Evolutionary conservation across 768 basidiomycete genomes (phyloP).

Genomic region (Austroboletus eburneus): DNA sequence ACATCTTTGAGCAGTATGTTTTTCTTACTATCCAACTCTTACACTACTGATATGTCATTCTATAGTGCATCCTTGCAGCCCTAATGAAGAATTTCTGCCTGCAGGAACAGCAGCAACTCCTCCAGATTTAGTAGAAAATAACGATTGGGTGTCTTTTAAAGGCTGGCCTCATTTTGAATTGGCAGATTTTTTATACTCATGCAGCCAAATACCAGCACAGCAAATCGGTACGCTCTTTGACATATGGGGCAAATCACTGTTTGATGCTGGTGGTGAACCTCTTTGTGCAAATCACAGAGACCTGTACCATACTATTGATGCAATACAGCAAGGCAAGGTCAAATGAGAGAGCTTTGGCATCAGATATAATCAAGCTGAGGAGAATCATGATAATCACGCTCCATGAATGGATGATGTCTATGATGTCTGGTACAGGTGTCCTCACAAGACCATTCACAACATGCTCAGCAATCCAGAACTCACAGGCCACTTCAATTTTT

Average conservation of each 20-base stretch:
- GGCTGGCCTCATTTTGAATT: background rate
- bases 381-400: background rate
- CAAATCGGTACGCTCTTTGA: background rate
- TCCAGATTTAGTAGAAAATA: no score
- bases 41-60: no score
- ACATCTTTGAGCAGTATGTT: no score
- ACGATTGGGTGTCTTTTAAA: slow-evolving; percentile 1
- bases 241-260: no score
- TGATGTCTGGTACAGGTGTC: background rate
- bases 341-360: background rate
- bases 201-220: background rate
- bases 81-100: no score
- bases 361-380: background rate
- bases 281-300: no score
- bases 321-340: background rate
- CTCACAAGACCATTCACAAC: background rate
- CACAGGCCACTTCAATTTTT: background rate
- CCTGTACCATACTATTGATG: background rate
- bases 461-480: background rate
- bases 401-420: background rate
- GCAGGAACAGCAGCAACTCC: no score
- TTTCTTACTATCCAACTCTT: no score
- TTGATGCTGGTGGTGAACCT: no score
- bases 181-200: background rate
- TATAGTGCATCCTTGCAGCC: no score